These are phyloP conservation scores for Fusarium sp. DNA, from an alignment of 2,329 filamentous ascomycete species.

Conservation along the genomic window DNA sequence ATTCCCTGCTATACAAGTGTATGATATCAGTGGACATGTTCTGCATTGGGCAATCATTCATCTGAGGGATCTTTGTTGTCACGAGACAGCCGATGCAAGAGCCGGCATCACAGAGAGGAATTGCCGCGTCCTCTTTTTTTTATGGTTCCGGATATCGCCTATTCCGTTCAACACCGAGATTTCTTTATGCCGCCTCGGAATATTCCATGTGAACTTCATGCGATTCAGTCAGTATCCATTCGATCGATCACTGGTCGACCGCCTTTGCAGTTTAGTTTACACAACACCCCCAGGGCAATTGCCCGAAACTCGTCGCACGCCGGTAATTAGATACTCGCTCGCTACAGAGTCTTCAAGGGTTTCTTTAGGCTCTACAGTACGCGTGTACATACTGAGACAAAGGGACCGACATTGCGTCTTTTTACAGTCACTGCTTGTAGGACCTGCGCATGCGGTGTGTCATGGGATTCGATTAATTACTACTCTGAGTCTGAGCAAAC, in stretches of 20 bases:
- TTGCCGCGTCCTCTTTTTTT: conserved; percentile 15
- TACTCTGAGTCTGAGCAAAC: conserved; percentile 12
- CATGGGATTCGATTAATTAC: not conserved
- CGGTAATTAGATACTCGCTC: conserved; percentile 13
- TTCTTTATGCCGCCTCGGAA: not conserved
- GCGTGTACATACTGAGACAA: not conserved
- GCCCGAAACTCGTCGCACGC: conserved; percentile 9
- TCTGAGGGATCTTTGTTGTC: conserved; percentile 3
- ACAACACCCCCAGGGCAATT: conserved; percentile 8
- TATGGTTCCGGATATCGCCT: conserved; percentile 2
- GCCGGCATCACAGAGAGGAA: not conserved
- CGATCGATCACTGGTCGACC: not conserved
- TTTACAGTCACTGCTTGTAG: not conserved
- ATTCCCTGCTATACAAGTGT: conserved; percentile 13
- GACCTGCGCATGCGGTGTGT: conserved; percentile 3
- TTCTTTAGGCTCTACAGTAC: not conserved
- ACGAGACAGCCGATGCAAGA: not conserved
- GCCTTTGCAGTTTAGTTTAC: not conserved
- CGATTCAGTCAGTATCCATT: not conserved
- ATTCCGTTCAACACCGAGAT: conserved; percentile 2
- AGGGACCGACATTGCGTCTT: not conserved
- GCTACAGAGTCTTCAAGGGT: not conserved
- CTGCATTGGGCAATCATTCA: not conserved
- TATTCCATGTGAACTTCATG: not conserved
- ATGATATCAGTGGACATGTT: conserved; percentile 21